Evolutionary conservation across 2,329 filamentous ascomycete genomes (phyloP), one percentile per base, ranked within the genome.

Genomic region (Celoporthe dispersa): DNA sequence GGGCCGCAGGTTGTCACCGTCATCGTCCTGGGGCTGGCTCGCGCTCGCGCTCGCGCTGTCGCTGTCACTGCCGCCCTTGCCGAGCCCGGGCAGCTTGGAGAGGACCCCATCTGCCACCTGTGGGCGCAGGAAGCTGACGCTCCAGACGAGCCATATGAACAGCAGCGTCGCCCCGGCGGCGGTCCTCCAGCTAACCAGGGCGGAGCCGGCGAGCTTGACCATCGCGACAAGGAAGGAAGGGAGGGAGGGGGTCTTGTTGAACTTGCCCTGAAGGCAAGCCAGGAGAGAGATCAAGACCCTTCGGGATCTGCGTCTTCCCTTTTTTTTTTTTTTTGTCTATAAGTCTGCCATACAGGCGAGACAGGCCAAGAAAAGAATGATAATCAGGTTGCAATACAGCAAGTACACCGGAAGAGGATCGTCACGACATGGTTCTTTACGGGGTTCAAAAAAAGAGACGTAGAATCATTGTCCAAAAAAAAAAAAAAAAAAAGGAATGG

Each of bases 91-190:
- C 33, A 71, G 25, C 25, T 66, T 33, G 14, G 64, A 69, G 28
- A 71, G 57, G 1, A 70, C 70, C 12, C 31, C 60, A 28, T 41
- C 67, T 48, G 67, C 53, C 16, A 48, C 9, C 37, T 57, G 22
- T 11, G 64, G 59, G 39, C 59, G n/a, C 41, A 64, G 55, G 31
- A 19, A 70, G 4, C 55, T 61, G 39, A 70, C 33, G 16, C 68
- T 67, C 70, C 68, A 70, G 51, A 65, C 19, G 3, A 71, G 33
- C 70, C 70, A 71, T 41, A 71, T 35, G 22, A 70, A 12, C 12
- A 71, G 48, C 39, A 71, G 70, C n/a, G 62, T 16, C 16, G 60
- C 68, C 22, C 64, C 57, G 8, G 68, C 70, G 22, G 67, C 41
- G 1, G 64, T 64, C 64, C 63, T 69, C 70, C 70, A 71, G 64